Evolutionary conservation across 768 basidiomycete genomes (phyloP).

Genomic region (Suillus decipiens): DNA sequence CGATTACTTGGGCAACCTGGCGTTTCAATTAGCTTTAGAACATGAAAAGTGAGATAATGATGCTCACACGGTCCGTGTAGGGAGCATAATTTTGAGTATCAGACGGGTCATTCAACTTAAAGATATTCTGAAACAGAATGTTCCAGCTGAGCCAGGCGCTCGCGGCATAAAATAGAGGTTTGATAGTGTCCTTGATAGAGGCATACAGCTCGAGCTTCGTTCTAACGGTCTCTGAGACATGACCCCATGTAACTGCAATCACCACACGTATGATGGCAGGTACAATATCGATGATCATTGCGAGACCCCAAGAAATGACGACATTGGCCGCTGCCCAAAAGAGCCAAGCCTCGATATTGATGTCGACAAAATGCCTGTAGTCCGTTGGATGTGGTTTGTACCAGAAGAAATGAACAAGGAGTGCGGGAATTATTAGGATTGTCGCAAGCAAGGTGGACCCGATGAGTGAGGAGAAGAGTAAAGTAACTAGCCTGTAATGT

Average conservation of each 20-base stretch:
- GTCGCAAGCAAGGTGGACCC: conserved; percentile 69
- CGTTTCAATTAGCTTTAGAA: conserved; percentile 5
- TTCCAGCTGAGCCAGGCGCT: conserved; percentile 74
- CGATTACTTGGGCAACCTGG: conserved; percentile 63
- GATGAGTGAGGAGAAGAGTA: conserved; percentile 72
- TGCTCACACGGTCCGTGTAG: conserved; percentile 61
- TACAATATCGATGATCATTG: conserved; percentile 67
- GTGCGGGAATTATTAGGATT: conserved; percentile 58
- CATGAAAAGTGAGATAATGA: background rate
- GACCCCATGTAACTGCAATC: conserved; percentile 69
- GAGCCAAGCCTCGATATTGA: conserved; percentile 75
- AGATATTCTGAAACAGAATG: conserved; percentile 72
- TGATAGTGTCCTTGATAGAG: conserved; percentile 67
- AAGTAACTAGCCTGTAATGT: conserved; percentile 50
- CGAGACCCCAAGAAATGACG: conserved; percentile 78
- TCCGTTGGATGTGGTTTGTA: conserved; percentile 59
- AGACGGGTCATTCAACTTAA: conserved; percentile 48
- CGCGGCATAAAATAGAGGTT: conserved; percentile 73
- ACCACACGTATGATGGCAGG: conserved; percentile 54
- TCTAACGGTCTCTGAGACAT: conserved; percentile 70
- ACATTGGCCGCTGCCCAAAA: conserved; percentile 83
- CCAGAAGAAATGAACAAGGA: conserved; percentile 72
- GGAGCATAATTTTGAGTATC: conserved; percentile 48
- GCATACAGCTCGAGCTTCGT: conserved; percentile 67
- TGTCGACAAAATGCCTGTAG: conserved; percentile 58